Conservation (phyloP, 1,284 basidiomycete genomes). For the Pascua sp. region DNA sequence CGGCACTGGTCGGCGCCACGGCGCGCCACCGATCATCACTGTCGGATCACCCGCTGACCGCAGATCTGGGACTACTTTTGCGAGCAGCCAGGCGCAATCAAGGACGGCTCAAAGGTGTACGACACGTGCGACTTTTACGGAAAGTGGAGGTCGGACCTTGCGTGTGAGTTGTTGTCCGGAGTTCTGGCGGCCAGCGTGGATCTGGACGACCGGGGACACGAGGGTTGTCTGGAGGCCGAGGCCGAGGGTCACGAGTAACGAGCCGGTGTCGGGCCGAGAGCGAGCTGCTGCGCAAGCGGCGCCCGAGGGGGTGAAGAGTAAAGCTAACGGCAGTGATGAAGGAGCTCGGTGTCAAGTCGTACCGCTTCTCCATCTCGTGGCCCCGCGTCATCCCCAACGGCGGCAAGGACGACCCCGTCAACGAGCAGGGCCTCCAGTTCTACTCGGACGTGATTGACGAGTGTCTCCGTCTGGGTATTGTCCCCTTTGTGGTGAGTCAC, state of each 20-base stretch:
- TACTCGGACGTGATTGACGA: constrained; percentile 25
- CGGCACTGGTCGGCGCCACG: constrained; percentile 14
- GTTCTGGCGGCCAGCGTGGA: background rate
- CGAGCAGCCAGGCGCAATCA: constrained; percentile 61
- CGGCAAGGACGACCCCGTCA: constrained; percentile 67
- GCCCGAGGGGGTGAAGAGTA: background rate
- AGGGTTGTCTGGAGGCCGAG: no score
- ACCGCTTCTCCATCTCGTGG: constrained; percentile 72
- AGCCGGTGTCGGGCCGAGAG: background rate
- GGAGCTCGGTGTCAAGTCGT: constrained; percentile 58
- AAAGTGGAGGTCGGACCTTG: constrained; percentile 65
- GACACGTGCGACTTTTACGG: constrained; percentile 67
- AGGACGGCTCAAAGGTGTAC: constrained; percentile 64
- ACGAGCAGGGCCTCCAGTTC: constrained; percentile 60
- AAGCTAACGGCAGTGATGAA: constrained; percentile 52
- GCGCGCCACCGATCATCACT: background rate
- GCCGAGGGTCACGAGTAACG: no score
- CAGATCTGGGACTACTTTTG: constrained; percentile 76
- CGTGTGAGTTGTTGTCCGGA: constrained; percentile 35
- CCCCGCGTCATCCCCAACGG: constrained; percentile 63
- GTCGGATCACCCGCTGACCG: background rate
- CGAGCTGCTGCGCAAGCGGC: background rate
- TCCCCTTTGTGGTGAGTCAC: constrained; percentile 62
- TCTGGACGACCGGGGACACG: no score
- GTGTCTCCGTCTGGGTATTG: constrained; percentile 55